A percentile compares a stretch with the other conserved stretches of the same genome.
These are phyloP conservation scores for Botrytis cinerea DNA, from an alignment of 2,329 filamentous ascomycete genomes.

Conservation along the genomic window DNA sequence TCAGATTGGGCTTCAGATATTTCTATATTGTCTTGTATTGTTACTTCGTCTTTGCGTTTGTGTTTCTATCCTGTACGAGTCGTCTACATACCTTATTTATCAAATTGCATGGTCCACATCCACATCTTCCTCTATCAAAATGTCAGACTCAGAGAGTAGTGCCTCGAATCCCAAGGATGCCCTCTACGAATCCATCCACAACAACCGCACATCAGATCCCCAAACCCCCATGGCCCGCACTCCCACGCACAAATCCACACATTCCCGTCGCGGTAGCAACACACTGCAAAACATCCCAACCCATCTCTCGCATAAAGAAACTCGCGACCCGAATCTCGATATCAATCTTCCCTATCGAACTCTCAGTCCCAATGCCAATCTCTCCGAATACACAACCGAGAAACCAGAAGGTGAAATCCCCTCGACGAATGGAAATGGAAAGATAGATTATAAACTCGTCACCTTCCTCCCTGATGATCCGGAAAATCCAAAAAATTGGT, in stretches of 20 bases:
- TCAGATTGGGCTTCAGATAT: not conserved
- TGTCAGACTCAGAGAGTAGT: slow-evolving; percentile 16
- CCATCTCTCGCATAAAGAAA: slow-evolving; percentile 35
- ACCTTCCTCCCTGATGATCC: slow-evolving; percentile 72
- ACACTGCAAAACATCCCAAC: not conserved
- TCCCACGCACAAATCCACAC: not conserved
- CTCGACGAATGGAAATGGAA: not conserved
- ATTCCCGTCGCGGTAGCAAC: slow-evolving; percentile 24
- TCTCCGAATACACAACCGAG: slow-evolving; percentile 68
- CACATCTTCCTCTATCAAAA: not conserved
- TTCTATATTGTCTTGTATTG: not conserved
- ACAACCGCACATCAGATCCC: not conserved
- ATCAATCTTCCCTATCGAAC: slow-evolving; percentile 66
- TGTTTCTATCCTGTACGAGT: too few relatives aligned
- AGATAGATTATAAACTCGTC: slow-evolving; percentile 57
- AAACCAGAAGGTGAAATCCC: slow-evolving; percentile 60
- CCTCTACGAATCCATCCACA: not conserved
- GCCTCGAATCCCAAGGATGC: slow-evolving; percentile 8
- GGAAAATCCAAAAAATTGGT: slow-evolving; percentile 86
- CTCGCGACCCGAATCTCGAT: slow-evolving; percentile 43
- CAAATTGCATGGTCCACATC: not conserved
- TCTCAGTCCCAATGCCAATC: slow-evolving; percentile 59
- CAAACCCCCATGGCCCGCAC: not conserved
- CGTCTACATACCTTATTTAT: not conserved
- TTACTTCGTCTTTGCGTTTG: not conserved